Evolutionary conservation across 2,329 filamentous ascomycete species (phyloP).

Genomic region (Rosellinia necatrix): DNA sequence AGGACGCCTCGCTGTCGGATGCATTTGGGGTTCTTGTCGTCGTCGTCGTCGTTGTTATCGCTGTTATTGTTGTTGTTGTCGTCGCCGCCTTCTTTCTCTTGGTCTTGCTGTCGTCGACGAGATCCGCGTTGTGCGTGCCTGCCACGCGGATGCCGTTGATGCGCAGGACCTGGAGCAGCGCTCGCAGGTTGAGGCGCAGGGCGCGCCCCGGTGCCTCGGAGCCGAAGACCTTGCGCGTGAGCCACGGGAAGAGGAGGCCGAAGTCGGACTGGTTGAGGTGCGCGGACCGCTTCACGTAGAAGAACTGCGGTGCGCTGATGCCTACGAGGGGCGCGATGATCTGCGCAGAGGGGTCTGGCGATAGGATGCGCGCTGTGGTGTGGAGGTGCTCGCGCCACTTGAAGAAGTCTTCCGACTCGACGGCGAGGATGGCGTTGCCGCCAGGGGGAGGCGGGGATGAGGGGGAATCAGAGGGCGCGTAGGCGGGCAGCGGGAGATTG

Average conservation of each 20-base stretch:
- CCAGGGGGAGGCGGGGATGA: constrained; percentile 43
- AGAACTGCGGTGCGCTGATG: constrained; percentile 63
- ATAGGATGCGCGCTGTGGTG: constrained; percentile 68
- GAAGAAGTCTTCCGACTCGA: constrained; percentile 78
- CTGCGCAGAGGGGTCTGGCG: constrained; percentile 54
- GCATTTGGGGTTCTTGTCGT: too few relatives aligned
- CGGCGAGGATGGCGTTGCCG: constrained; percentile 65
- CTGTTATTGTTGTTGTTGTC: too few relatives aligned
- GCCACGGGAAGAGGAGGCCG: constrained; percentile 77
- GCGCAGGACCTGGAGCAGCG: constrained; percentile 61
- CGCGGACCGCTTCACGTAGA: constrained; percentile 74
- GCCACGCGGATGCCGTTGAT: constrained; percentile 53
- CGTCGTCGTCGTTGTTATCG: too few relatives aligned
- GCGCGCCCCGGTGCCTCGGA: constrained; percentile 63
- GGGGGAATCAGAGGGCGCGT: constrained; percentile 53
- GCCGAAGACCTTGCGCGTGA: constrained; percentile 62
- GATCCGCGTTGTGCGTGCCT: constrained; percentile 44
- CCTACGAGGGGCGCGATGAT: constrained; percentile 46
- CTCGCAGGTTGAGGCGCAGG: constrained; percentile 62
- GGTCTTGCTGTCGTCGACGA: constrained; percentile 54
- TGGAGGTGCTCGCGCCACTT: constrained; percentile 77
- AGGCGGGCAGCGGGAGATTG: constrained; percentile 74
- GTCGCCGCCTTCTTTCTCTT: constrained; percentile 18
- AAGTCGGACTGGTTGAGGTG: constrained; percentile 86
- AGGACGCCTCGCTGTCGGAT: constrained; percentile 34